Percentiles rank a stretch among this genome's conserved stretches.
These are phyloP conservation scores for Tulasnella sp. DNA, from an alignment of 768 basidiomycete species.

Conservation along the genomic window DNA sequence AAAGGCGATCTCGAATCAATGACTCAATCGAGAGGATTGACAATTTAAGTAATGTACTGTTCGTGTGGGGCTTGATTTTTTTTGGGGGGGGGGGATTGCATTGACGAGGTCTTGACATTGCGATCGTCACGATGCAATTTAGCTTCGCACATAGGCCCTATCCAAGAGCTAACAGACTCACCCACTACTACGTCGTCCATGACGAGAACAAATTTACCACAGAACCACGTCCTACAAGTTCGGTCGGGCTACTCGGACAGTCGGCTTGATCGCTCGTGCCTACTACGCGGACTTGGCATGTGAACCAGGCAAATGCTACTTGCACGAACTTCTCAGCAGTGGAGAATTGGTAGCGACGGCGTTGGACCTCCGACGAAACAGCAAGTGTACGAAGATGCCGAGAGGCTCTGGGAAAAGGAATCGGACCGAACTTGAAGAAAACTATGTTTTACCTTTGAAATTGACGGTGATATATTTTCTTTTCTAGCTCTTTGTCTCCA, in stretches of 20 bases:
- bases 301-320: conserved; percentile 70
- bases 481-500: neutral
- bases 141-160: too few relatives aligned
- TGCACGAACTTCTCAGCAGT: conserved; percentile 64
- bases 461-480: neutral
- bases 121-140: too few relatives aligned
- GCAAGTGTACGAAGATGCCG: conserved; percentile 54
- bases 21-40: too few relatives aligned
- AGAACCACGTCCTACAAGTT: conserved; percentile 70
- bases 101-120: too few relatives aligned
- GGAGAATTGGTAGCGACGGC: conserved; percentile 39
- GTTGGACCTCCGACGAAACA: conserved; percentile 46
- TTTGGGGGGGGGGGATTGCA: too few relatives aligned
- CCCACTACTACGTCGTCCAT: conserved; percentile 76
- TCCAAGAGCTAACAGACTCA: too few relatives aligned
- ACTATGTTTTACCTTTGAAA: conserved; percentile 35
- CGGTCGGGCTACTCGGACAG: conserved; percentile 78
- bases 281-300: conserved; percentile 64
- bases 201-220: conserved; percentile 69
- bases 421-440: conserved; percentile 29
- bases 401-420: conserved; percentile 48
- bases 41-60: too few relatives aligned
- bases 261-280: conserved; percentile 68
- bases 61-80: too few relatives aligned
- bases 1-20: too few relatives aligned